Evolutionary conservation across 2,329 filamentous ascomycete species (phyloP).

Genomic region (Beauveria pseudobassiana): DNA sequence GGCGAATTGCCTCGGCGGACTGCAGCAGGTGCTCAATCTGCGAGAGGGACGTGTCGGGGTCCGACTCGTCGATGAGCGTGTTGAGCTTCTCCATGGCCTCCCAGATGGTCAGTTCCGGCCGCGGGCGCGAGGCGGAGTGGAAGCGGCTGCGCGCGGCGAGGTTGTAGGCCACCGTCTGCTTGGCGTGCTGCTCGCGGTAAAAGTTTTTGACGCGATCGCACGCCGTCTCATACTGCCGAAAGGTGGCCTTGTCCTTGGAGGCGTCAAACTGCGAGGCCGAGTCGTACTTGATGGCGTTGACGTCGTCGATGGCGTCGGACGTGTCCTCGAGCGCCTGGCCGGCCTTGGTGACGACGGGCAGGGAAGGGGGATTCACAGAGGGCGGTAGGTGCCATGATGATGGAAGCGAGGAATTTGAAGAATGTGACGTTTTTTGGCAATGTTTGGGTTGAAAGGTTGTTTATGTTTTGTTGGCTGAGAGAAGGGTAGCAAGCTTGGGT

Average conservation of each 20-base stretch:
- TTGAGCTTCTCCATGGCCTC: conserved; percentile 89
- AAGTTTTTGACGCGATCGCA: conserved; percentile 81
- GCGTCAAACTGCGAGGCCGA: conserved; percentile 59
- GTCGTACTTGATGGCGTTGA: conserved; percentile 46
- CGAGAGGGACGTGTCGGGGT: conserved; percentile 78
- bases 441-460: too few species aligned
- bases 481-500: background rate
- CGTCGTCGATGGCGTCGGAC: conserved; percentile 42
- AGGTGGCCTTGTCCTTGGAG: conserved; percentile 70
- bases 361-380: conserved; percentile 10
- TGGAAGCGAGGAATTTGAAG: background rate
- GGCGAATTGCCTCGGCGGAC: conserved; percentile 79
- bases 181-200: conserved; percentile 65
- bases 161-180: conserved; percentile 79
- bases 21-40: conserved; percentile 90
- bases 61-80: conserved; percentile 82
- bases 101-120: conserved; percentile 77
- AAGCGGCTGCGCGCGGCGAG: conserved; percentile 60
- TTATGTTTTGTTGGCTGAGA: background rate
- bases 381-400: conserved; percentile 21
- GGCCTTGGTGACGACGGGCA: conserved; percentile 11
- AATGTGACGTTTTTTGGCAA: too few species aligned
- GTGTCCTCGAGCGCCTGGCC: conserved; percentile 36
- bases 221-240: conserved; percentile 76
- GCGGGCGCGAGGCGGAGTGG: conserved; percentile 50